Evolutionary conservation across 2,329 filamentous ascomycete species (phyloP), one percentile per base, ranked within the genome.

Genomic region (Sclerotinia trifoliorum): DNA sequence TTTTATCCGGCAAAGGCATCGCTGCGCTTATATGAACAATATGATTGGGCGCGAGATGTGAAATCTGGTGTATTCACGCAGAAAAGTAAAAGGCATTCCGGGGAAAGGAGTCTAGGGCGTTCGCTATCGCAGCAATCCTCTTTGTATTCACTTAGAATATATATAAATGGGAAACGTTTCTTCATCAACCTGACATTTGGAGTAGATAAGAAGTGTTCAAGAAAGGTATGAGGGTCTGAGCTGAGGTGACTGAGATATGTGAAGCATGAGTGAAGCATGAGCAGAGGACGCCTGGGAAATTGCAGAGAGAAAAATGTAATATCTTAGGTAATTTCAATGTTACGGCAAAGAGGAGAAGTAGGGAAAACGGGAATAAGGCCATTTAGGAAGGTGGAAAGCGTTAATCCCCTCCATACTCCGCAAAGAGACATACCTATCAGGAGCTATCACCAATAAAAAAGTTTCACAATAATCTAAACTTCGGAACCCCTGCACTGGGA

Each of bases 321-420:
- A n/a, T n/a, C 29, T 29, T 29, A 29, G 29, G n/a, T 3, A 39
- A 39, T 11, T 35, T 39, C 55, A 13, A 42, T n/a, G n/a, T 17
- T 24, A 39, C n/a, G 17, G 42, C 24, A 46, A 44, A 21, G 42
- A 29, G 19, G 21, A 32, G 32, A 24, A 17, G 1, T 24, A 1
- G 32, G 6, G 11, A 39, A 57, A 39, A 13, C 35, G n/a, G 54
- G 11, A 57, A 35, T 4, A 57, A n/a, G 8, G 42, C 8, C 42
- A 60, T 44, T 60, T 46, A 60, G 57, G 57, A 60, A 60, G 57
- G 57, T 32, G 24, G 42, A 60, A 44, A 19, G 29, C 19, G 17
- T 29, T 19, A 11, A 46, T 26, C 2, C 39, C 10, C 39, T 60
- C 24, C 2, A 29, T 60, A 42, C 39, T 60, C 24, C 3, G 19